Base-by-base conservation (phyloP, 1,139 yeast species). In the Yamadazyma friedrichii region DNA sequence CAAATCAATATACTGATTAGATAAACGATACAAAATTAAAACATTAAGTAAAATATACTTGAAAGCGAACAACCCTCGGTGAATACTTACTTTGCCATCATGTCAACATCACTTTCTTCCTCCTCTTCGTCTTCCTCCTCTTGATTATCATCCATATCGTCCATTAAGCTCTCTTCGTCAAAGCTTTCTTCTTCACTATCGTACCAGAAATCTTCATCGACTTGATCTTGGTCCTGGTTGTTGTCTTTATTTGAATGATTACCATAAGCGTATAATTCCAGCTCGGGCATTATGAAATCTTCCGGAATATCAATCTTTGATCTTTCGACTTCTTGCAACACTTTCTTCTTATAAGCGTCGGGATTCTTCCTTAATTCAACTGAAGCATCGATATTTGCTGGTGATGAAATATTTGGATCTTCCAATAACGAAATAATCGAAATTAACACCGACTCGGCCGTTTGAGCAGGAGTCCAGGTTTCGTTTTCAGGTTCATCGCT, bases 331-430 rank as follows among this genome's bases (percentile, higher is more conserved):
- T 88, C 97, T 52, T 80, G 79, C 46, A 76, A 73, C 6, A 91
- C 95, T 59, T 86, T 81, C 60, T 80, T 82, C 59, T 81, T 81
- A 65, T 88, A 93, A 42, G 81, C 84, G 25, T 83, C 89, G 16
- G 87, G 84, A 64, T 86, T 82, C 58, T 88, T 88, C 55, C 95
- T 76, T 78, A 88, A 89, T 55, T 88, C 89, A 22, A 91, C 89
- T 17, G 96, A 88, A 9, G 98, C 98, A 60, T 93, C 98, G 38
- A 93, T 93, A 61, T 93, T 93, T 6, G 98, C 98, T 4, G 98
- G 98, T 5, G 95, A 86, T 43, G 82, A 80, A 40, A 84, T 88
- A 64, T 91, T 91, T 41, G 98, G 98, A 63, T 91, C 97, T 57
- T 89, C 95, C 54, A 91, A 75, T 44, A 91, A 74, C 5, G 96